Conservation (phyloP, 2,329 filamentous ascomycete species). For the Penicillium decumbens region DNA sequence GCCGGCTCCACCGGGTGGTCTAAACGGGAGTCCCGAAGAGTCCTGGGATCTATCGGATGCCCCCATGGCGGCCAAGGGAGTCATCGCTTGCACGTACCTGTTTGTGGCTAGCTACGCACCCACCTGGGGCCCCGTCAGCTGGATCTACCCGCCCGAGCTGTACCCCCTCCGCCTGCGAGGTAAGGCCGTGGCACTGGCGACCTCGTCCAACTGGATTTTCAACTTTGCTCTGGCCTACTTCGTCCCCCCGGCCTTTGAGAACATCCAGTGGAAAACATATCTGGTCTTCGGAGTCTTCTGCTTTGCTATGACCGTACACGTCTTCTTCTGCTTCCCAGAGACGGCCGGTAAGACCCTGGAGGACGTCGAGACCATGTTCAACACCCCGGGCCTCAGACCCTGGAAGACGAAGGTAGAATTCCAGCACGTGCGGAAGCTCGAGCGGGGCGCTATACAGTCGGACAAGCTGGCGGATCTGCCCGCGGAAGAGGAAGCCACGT, state of each 20-base stretch:
- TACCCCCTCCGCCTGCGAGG: constrained; percentile 60
- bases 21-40: constrained; percentile 31
- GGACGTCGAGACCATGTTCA: constrained; percentile 70
- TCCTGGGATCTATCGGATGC: constrained; percentile 37
- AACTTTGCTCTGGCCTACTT: constrained; percentile 55
- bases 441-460: constrained; percentile 12
- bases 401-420: constrained; percentile 20
- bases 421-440: constrained; percentile 16
- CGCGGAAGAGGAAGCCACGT: constrained; percentile 8
- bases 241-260: constrained; percentile 54
- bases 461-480: constrained; percentile 13
- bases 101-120: constrained; percentile 66
- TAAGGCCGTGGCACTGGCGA: constrained; percentile 59
- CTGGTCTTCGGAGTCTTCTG: constrained; percentile 72
- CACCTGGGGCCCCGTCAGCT: constrained; percentile 58
- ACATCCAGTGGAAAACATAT: constrained; percentile 59
- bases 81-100: constrained; percentile 68
- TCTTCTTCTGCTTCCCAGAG: constrained; percentile 48
- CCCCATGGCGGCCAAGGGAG: constrained; percentile 56
- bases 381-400: constrained; percentile 26
- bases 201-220: constrained; percentile 60
- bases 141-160: constrained; percentile 59
- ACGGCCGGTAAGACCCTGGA: constrained; percentile 64
- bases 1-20: constrained; percentile 40
- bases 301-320: constrained; percentile 61